Evolutionary conservation across 2,329 filamentous ascomycete species (phyloP).

Genomic region (Cercospora sp.): DNA sequence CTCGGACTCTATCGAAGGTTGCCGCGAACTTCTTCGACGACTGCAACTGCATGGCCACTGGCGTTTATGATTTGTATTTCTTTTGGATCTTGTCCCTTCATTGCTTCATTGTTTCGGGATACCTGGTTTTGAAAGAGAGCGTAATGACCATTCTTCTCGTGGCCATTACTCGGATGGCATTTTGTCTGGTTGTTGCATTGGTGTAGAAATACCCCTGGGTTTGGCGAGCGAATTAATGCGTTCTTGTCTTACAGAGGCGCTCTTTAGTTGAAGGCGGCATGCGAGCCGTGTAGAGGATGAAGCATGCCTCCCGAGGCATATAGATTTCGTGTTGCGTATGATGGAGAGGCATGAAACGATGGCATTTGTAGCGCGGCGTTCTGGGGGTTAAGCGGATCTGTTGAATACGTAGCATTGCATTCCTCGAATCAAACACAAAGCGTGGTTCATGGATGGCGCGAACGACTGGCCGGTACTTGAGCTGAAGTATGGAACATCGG

Average conservation of each 20-base stretch:
- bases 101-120: background rate
- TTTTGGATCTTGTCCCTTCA: slow-evolving; percentile 5
- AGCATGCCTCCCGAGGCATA: slow-evolving; percentile 10
- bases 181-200: slow-evolving; percentile 8
- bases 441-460: background rate
- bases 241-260: background rate
- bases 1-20: background rate
- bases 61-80: slow-evolving; percentile 6
- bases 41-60: slow-evolving; percentile 4
- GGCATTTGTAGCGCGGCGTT: slow-evolving; percentile 24
- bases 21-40: background rate
- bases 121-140: background rate
- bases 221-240: slow-evolving; percentile 11
- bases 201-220: slow-evolving; percentile 20
- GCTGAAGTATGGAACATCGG: background rate
- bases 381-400: background rate
- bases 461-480: background rate
- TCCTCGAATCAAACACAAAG: background rate
- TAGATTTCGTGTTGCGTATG: background rate
- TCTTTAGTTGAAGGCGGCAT: background rate
- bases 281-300: slow-evolving; percentile 13
- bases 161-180: slow-evolving; percentile 13
- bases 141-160: slow-evolving; percentile 14
- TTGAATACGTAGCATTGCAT: background rate
- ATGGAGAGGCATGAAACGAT: slow-evolving; percentile 3